Base-by-base conservation (phyloP, 148 eudicot species). In the Tetragonia tetragonoides region DNA sequence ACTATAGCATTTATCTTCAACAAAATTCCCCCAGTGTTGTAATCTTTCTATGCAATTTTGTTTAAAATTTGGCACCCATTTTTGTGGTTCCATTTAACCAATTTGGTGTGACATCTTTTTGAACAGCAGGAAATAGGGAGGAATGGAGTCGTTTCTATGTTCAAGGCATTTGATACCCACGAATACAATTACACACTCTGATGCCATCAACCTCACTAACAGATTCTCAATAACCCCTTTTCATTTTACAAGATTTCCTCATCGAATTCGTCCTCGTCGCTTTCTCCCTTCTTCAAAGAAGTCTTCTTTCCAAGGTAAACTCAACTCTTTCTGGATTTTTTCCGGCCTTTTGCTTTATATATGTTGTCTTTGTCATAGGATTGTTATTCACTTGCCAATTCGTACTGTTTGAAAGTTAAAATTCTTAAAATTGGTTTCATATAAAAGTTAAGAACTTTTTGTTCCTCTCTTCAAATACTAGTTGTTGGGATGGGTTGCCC, bases 241-340 rank as follows among this genome's bases (percentile, higher is more conserved):
- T 61, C 82, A 46, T 7, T 40, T 46, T 62, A 71, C 61, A 78
- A 73, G 59, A 66, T 70, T 77, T 20, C n/a, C 77, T 53, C 15
- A 54, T 51, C 77, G 16, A 7, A 0, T 57, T 74, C 81, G 62
- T 18, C 82, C 62, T 0, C 68, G 38, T 70, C 80, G 81, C 68
- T 75, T 82, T 68, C 10, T 74, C 59, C 77, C 71, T 74, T 78
- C 75, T 60, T 82, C 80, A 41, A 87, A 84, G 78, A 79, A 80
- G 28, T 78, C 80, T 20, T 80, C 80, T 82, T 82, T 82, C 47
- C 80, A 78, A 67, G 85, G 87, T 84, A 74, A 18, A 57, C 16
- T 47, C 16, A 20, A 15, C 59, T 41, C 42, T 6, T 18, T 7
- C 49, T 67, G 70, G 70, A 0, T n/a, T 72, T 65, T 54, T 16